Percentiles rank a stretch among this genome's conserved stretches.
These are phyloP conservation scores for Phialophora expanda DNA, from an alignment of 2,329 filamentous ascomycete species.

Conservation along the genomic window DNA sequence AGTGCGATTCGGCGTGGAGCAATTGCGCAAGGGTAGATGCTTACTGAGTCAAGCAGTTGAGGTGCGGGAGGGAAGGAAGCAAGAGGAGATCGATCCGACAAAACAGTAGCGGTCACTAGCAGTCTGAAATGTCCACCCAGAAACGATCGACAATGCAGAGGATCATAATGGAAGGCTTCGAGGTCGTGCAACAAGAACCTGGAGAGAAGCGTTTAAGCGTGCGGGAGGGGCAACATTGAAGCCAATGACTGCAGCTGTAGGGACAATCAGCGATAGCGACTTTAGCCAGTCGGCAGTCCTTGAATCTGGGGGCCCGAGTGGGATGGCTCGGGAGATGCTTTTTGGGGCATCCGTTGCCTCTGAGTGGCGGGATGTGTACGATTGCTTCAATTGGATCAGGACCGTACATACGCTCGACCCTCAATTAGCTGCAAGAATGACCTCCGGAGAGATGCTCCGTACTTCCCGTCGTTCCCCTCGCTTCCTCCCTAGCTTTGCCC, in stretches of 20 bases:
- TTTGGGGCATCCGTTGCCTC: not conserved
- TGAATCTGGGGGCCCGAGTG: not conserved
- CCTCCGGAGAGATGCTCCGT: not conserved
- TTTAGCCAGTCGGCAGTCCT: slow-evolving; percentile 11
- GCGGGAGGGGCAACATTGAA: slow-evolving; percentile 11
- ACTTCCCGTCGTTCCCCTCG: not conserved
- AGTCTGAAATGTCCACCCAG: slow-evolving; percentile 6
- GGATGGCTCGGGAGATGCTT: slow-evolving; percentile 6
- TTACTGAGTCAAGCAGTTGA: not conserved
- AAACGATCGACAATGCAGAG: slow-evolving; percentile 23
- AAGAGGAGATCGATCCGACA: not conserved
- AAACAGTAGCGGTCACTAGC: slow-evolving; percentile 6
- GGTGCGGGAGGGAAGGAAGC: slow-evolving; percentile 2
- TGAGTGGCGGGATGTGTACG: not conserved
- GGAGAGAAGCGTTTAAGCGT: slow-evolving; percentile 15
- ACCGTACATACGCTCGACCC: too few relatives aligned
- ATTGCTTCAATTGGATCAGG: not conserved
- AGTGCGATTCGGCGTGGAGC: not conserved
- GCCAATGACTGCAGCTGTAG: slow-evolving; percentile 7
- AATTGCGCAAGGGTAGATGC: not conserved
- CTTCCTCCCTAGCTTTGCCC: not conserved
- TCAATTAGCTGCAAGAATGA: not conserved
- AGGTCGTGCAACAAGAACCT: slow-evolving; percentile 4
- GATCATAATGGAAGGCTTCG: slow-evolving; percentile 19
- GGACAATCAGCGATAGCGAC: not conserved